Evolutionary conservation across 805 yeast species (phyloP).

Genomic region (Kluyveromyces nonfermentans): DNA sequence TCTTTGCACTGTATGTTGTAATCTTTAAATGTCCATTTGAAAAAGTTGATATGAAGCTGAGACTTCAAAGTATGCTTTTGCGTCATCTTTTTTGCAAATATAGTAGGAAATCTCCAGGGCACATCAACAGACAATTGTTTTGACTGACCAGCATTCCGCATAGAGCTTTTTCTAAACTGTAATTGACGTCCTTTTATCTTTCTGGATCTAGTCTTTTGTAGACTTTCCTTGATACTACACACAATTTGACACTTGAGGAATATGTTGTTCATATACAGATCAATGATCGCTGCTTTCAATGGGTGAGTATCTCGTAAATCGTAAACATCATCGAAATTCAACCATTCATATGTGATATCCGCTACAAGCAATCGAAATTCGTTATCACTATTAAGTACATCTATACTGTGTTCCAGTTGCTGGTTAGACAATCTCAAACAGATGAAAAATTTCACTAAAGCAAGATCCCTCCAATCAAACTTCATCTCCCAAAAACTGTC

Average conservation of each 20-base stretch:
- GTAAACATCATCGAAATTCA: slow-evolving; percentile 1
- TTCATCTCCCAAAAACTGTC: not conserved
- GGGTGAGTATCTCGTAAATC: not conserved
- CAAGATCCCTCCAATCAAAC: not conserved
- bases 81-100: not conserved
- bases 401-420: not conserved
- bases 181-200: not conserved
- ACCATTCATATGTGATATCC: not conserved
- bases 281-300: not conserved
- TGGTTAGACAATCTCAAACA: not conserved
- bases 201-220: not conserved
- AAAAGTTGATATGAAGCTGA: not conserved
- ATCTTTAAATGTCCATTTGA: not conserved
- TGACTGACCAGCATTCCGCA: not conserved
- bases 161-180: not conserved
- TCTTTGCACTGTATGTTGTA: not conserved
- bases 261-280: not conserved
- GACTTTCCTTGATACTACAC: not conserved
- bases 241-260: not conserved
- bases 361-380: not conserved
- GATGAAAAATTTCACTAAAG: not conserved
- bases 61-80: not conserved
- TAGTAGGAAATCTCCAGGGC: not conserved
- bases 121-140: not conserved
- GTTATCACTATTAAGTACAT: not conserved